A percentile compares a stretch with the other conserved stretches of the same genome.
phyloP scores from a whole-genome alignment of 257 asterid genomes.

The Salvia splendens region DNA sequence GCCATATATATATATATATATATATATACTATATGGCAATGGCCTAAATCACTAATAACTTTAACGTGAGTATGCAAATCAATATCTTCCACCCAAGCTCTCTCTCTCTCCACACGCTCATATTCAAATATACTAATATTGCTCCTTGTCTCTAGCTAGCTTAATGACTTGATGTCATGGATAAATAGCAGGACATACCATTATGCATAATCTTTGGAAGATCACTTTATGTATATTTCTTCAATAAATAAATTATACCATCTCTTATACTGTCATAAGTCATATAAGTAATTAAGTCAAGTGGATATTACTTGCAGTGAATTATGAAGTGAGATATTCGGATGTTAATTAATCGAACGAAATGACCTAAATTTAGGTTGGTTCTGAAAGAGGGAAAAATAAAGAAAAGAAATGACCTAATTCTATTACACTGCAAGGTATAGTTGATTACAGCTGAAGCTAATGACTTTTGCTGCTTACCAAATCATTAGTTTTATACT shows the following conservation, averaged over 20 bases:
- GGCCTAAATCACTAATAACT: conserved; percentile 23
- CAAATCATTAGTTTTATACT: conserved; percentile 32
- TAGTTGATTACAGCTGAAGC: conserved; percentile 44
- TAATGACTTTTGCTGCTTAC: conserved; percentile 36
- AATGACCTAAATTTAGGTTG: conserved; percentile 60
- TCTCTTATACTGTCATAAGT: conserved; percentile 1
- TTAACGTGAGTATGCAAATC: conserved; percentile 30
- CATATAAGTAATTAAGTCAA: neutral
- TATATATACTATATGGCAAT: too few species aligned
- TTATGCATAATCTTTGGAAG: conserved; percentile 28
- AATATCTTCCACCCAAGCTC: conserved; percentile 19
- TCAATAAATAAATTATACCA: neutral
- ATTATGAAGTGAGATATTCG: neutral
- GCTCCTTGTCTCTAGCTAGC: neutral
- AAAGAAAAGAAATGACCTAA: conserved; percentile 46
- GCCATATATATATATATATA: too few species aligned
- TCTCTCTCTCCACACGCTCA: neutral
- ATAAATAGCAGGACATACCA: conserved; percentile 28
- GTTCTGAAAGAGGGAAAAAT: conserved; percentile 7
- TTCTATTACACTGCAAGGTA: conserved; percentile 41
- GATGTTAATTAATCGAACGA: neutral
- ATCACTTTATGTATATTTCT: conserved; percentile 21
- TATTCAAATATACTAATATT: conserved; percentile 14
- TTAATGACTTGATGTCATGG: conserved; percentile 31
- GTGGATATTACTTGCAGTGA: neutral